Evolutionary conservation across 148 eudicot species (phyloP).

Genomic region (Euryodendron excelsum): DNA sequence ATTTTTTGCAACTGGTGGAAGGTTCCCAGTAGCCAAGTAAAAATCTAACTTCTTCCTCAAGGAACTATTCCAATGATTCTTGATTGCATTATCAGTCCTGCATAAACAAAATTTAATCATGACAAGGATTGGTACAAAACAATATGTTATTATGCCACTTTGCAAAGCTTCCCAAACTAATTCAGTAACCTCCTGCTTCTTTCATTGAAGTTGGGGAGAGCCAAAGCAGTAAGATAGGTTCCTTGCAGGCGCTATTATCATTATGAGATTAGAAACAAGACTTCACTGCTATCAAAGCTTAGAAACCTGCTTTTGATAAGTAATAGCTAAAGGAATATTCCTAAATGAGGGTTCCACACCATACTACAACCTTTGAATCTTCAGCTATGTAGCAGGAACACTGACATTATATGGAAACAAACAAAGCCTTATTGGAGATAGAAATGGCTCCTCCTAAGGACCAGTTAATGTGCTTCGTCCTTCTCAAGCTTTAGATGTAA

Average conservation of each 20-base stretch:
- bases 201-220: background rate
- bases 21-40: slow-evolving; percentile 76
- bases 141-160: background rate
- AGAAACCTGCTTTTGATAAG: too few species aligned
- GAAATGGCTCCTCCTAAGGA: too few species aligned
- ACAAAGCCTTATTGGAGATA: too few species aligned
- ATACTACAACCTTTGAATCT: background rate
- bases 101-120: slow-evolving; percentile 15
- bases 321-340: too few species aligned
- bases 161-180: background rate
- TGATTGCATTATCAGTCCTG: slow-evolving; percentile 95
- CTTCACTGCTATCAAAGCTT: background rate
- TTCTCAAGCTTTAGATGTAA: too few species aligned
- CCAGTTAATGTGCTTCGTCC: too few species aligned
- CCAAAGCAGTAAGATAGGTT: background rate
- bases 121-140: background rate
- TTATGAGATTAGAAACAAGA: background rate
- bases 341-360: background rate
- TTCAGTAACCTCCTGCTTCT: background rate
- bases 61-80: slow-evolving; percentile 98
- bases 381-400: too few species aligned
- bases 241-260: background rate
- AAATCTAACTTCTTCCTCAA: slow-evolving; percentile 89
- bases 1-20: slow-evolving; percentile 66
- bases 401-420: too few species aligned